A percentile compares a stretch with the other conserved stretches of the same genome.
phyloP scores from a whole-genome alignment of 345 rosid genomes.

The Melaleuca quinquenervia region DNA sequence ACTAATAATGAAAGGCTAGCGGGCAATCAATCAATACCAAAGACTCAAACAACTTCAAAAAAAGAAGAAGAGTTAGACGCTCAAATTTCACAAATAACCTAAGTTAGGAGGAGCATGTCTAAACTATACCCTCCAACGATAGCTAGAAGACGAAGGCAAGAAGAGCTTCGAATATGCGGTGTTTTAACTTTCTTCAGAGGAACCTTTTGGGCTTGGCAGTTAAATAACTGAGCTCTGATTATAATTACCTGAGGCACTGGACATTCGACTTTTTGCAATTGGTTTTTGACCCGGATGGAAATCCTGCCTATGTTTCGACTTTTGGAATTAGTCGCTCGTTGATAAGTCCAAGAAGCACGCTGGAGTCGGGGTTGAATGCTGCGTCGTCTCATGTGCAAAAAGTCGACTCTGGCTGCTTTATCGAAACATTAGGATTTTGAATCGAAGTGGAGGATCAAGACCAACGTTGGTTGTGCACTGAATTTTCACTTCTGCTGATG shows the following conservation, averaged over 20 bases:
- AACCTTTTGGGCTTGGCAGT: not conserved
- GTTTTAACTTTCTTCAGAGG: not conserved
- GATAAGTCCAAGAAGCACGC: not conserved
- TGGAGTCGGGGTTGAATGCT: not conserved
- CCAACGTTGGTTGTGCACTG: too few relatives aligned
- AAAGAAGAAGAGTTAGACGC: not conserved
- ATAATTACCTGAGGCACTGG: too few relatives aligned
- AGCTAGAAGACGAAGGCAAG: not conserved
- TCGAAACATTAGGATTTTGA: too few relatives aligned
- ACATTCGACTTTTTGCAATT: too few relatives aligned
- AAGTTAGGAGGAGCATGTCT: not conserved
- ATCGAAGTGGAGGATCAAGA: too few relatives aligned
- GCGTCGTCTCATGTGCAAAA: not conserved
- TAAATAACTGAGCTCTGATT: too few relatives aligned
- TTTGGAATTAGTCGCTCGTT: too few relatives aligned
- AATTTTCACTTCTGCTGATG: too few relatives aligned
- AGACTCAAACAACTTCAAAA: not conserved
- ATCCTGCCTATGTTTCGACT: too few relatives aligned
- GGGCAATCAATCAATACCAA: not conserved
- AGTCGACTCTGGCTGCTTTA: not conserved
- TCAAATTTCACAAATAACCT: not conserved
- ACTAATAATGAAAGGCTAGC: too few relatives aligned
- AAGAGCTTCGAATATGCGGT: not conserved
- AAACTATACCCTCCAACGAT: not conserved
- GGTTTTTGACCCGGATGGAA: too few relatives aligned